phyloP scores from a whole-genome alignment of 106 monocot species.

The Narthecium ossifragum region DNA sequence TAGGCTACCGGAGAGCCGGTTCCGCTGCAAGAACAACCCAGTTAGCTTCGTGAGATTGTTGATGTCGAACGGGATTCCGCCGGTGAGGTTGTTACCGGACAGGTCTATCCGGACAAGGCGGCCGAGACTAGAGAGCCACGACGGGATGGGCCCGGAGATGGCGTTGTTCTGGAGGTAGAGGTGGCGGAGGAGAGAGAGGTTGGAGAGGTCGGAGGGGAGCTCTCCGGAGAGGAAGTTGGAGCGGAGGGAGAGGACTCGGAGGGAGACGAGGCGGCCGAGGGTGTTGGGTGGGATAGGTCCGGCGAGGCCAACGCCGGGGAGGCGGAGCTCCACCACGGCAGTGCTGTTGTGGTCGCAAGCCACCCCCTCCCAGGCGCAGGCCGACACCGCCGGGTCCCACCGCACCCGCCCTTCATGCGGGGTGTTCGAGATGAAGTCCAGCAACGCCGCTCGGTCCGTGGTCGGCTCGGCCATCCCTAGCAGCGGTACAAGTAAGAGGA shows the following conservation, averaged over 20 bases:
- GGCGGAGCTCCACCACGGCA: conserved; percentile 48
- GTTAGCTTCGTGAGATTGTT: conserved; percentile 49
- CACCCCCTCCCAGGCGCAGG: conserved; percentile 65
- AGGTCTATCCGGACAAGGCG: conserved; percentile 57
- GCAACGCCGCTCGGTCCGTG: conserved; percentile 33
- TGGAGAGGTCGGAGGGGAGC: conserved; percentile 47
- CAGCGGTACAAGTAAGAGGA: not conserved
- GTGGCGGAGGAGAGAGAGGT: conserved; percentile 43
- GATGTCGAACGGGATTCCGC: conserved; percentile 58
- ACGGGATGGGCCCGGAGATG: conserved; percentile 46
- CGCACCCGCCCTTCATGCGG: conserved; percentile 37
- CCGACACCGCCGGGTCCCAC: conserved; percentile 34
- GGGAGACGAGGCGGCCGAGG: conserved; percentile 41
- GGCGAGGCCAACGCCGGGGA: conserved; percentile 59
- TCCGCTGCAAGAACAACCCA: conserved; percentile 38
- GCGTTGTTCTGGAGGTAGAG: conserved; percentile 70
- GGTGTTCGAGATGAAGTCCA: conserved; percentile 30
- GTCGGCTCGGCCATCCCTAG: conserved; percentile 21
- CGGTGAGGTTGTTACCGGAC: conserved; percentile 51
- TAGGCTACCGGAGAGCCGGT: conserved; percentile 44
- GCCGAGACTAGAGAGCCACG: conserved; percentile 12
- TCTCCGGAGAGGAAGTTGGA: conserved; percentile 58
- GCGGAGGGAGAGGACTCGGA: conserved; percentile 78
- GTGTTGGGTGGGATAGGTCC: conserved; percentile 45
- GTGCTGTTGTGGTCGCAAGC: conserved; percentile 31